phyloP scores from a whole-genome alignment of 2,329 filamentous ascomycete genomes.

The Neobulgaria alba region DNA sequence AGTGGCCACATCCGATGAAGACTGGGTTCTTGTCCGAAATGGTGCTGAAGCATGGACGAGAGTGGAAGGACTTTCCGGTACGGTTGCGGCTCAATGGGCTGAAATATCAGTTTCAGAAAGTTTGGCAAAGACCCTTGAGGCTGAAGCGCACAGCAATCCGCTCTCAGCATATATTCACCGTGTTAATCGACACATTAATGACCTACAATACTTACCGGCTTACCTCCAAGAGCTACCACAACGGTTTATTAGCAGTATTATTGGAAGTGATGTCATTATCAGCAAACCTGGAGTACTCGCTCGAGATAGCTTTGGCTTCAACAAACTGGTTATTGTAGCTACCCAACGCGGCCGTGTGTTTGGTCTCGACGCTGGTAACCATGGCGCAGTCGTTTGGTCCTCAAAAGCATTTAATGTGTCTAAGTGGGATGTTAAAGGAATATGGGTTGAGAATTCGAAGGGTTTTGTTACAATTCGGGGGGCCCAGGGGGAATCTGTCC shows the following conservation, averaged over 20 bases:
- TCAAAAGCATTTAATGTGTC: slow-evolving; percentile 52
- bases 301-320: slow-evolving; percentile 77
- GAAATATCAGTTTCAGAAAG: slow-evolving; percentile 66
- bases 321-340: slow-evolving; percentile 73
- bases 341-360: slow-evolving; percentile 73
- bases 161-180: slow-evolving; percentile 81
- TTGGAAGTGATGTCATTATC: slow-evolving; percentile 42
- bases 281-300: slow-evolving; percentile 39
- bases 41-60: slow-evolving; percentile 74
- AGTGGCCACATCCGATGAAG: slow-evolving; percentile 54
- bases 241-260: slow-evolving; percentile 54
- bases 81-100: slow-evolving; percentile 72
- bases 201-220: slow-evolving; percentile 66
- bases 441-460: slow-evolving; percentile 50
- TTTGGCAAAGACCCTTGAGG: slow-evolving; percentile 71
- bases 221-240: slow-evolving; percentile 63
- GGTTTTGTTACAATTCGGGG: slow-evolving; percentile 33
- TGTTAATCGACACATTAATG: slow-evolving; percentile 69
- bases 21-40: slow-evolving; percentile 80
- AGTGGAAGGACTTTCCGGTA: slow-evolving; percentile 71
- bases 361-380: slow-evolving; percentile 67
- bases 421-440: slow-evolving; percentile 58
- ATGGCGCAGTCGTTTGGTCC: slow-evolving; percentile 71
- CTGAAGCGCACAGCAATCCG: slow-evolving; percentile 77
- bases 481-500: slow-evolving; percentile 51